Conservation (phyloP, 2,329 filamentous ascomycete genomes). For the Alternaria sp. region DNA sequence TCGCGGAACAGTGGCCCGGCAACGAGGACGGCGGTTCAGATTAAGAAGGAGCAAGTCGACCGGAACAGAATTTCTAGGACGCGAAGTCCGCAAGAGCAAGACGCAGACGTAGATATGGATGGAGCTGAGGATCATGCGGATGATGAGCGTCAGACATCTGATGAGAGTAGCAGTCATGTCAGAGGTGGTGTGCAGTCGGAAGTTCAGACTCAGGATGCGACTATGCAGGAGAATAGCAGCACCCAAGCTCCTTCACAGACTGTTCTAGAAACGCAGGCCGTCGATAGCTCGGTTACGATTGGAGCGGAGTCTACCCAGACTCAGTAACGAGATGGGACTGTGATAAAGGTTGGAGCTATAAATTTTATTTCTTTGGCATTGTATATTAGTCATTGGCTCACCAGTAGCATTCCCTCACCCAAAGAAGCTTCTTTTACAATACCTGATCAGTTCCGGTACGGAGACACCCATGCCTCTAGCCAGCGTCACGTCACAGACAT, state of each 20-base stretch:
- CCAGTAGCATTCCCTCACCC: neutral
- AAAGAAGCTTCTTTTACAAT: neutral
- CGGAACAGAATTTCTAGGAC: constrained; percentile 18
- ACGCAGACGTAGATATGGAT: constrained; percentile 39
- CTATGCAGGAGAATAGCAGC: neutral
- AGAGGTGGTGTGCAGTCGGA: neutral
- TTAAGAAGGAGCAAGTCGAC: constrained; percentile 38
- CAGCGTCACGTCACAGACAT: neutral
- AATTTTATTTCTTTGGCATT: neutral
- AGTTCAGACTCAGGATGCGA: neutral
- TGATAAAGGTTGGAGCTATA: neutral
- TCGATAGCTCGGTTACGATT: neutral
- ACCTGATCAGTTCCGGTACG: neutral
- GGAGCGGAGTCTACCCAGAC: neutral
- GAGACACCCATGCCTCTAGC: neutral
- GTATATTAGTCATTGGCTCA: neutral
- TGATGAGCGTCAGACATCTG: constrained; percentile 30
- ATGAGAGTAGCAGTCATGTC: neutral
- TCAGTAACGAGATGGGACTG: neutral
- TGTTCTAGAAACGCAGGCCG: constrained; percentile 5
- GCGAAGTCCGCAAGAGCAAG: constrained; percentile 22
- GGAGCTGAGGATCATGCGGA: constrained; percentile 29
- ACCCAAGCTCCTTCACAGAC: neutral
- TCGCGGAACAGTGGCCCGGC: constrained; percentile 21
- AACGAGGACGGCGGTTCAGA: constrained; percentile 12